Evolutionary conservation across 2,329 filamentous ascomycete species (phyloP), one percentile per base, ranked within the genome.

Genomic region (Tolypocladium tropicale): DNA sequence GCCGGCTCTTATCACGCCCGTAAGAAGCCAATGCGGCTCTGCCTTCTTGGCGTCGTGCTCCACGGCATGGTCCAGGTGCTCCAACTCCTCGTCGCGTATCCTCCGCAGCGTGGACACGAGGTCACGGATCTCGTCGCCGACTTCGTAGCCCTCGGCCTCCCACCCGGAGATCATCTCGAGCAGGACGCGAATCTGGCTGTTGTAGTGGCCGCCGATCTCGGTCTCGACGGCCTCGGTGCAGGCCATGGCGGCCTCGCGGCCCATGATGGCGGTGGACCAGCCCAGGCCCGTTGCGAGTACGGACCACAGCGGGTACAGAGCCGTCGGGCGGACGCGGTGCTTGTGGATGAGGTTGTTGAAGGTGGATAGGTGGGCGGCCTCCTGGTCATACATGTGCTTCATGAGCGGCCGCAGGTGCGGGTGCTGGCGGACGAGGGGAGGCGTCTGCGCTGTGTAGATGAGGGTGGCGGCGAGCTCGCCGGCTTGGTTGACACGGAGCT

Each of bases 211-310:
- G 2, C 94, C 94, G 60, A 99, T 99, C 76, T 97, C 94, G 7
- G 93, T 99, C 78, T 99, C 94, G 1, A 99, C 93, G 1, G 94
- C 94, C 73, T 99, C 94, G 0, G 94, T 97, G 70, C 94, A 99
- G 14, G 94, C 94, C 94, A 99, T 99, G 37, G 94, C 93, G 2
- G 93, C 92, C 73, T 97, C 91, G 52, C 90, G 83, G 1, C 94
- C 92, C 79, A 99, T 80, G 46, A 94, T 74, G 0, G 89, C 94
- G 0, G 94, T 99, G 5, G 83, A 81, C 91, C 94, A 96, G 21
- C 94, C 94, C 9, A 99, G 74, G 0, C 86, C 83, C 0, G 88
- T 86, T 1, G 94, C 89, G 12, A 92, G 83, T 9, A 84, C 78
- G 48, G 86, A 83, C 94, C 94, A 99, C 2, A 96, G 60, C 0